phyloP scores from a whole-genome alignment of 345 rosid genomes.

The Schrenkiella parvula region DNA sequence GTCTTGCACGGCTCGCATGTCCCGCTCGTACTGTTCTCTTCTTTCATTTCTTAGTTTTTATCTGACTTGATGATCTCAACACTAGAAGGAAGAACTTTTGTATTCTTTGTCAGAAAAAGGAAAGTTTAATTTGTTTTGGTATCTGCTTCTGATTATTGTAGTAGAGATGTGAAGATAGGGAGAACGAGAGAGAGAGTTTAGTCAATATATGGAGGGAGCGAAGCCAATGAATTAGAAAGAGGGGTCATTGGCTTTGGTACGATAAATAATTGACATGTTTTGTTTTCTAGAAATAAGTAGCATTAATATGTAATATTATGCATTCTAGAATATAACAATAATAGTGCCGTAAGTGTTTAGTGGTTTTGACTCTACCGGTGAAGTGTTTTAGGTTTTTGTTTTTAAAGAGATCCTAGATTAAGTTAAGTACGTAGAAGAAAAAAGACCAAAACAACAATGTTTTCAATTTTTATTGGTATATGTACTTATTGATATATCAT shows the following conservation, averaged over 20 bases:
- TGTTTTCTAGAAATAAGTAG: constrained; percentile 17
- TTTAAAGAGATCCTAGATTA: not conserved
- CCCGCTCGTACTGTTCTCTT: constrained; percentile 17
- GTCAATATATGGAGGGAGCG: constrained; percentile 30
- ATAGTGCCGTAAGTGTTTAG: not conserved
- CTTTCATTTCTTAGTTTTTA: constrained; percentile 2
- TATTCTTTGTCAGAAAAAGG: not conserved
- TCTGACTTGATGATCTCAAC: not conserved
- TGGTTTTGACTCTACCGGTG: not conserved
- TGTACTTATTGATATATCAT: not conserved
- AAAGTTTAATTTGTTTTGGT: not conserved
- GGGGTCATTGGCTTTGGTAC: constrained; percentile 19
- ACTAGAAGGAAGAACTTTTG: not conserved
- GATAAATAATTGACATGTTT: constrained; percentile 24
- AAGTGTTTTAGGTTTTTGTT: not conserved
- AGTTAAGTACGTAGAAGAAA: not conserved
- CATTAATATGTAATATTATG: not conserved
- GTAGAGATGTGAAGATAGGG: constrained; percentile 13
- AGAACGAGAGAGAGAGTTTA: constrained; percentile 12
- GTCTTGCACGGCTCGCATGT: constrained; percentile 52
- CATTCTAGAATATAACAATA: not conserved
- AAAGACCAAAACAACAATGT: not conserved
- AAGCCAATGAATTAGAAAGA: constrained; percentile 8
- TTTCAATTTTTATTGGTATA: not conserved
- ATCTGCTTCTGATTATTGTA: constrained; percentile 2